Base-by-base conservation (phyloP, 768 basidiomycete genomes). In the Russula brevipes region DNA sequence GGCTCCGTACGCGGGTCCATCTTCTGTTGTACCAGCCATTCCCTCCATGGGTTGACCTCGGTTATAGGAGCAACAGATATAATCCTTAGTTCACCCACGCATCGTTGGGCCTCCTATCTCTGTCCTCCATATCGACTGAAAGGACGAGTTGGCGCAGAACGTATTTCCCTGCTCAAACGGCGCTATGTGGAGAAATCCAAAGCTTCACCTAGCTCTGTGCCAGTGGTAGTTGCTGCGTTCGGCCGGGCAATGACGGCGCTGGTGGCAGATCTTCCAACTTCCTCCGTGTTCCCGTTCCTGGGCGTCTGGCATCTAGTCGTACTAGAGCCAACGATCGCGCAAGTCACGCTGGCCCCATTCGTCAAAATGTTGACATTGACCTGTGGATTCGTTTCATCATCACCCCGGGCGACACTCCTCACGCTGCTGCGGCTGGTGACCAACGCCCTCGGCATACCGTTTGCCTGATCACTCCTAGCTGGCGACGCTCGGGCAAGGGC, bases 401-500 rank as follows among this genome's bases (percentile, higher is more conserved):
- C 69, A 12, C 67, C 24, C 42, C 24, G 70, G 71, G 11, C 80
- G 87, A 57, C 88, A 82, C 74, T 85, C 38, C 79, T 94, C n/a
- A 89, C 85, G 0, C 69, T 82, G 0, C 76, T 92, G 0, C 85
- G 88, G n/a, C 78, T 90, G 70, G 74, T 89, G 6, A 77, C 85
- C 41, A 94, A 94, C 69, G 75, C 79, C 10, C 86, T 91, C 65
- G 80, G 85, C 10, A 78, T 77, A 3, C 65, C 71, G 1, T 71
- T 82, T 49, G 73, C 75, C 11, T 70, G 73, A 31, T 73, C 77
- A 6, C 56, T 81, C 6, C 76, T 90, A 4, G 74, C 77, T 47
- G 51, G 36, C 46, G 54, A 59, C 52, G 19, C 74, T 72, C 9
- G 70, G 70, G 62, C 74, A 79, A 55, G 64, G 30, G 66, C 70